Evolutionary conservation across 352 stramenopile genomes (phyloP), one percentile per base, ranked within the genome.

Genomic region (Globisporangium uncinulatum): DNA sequence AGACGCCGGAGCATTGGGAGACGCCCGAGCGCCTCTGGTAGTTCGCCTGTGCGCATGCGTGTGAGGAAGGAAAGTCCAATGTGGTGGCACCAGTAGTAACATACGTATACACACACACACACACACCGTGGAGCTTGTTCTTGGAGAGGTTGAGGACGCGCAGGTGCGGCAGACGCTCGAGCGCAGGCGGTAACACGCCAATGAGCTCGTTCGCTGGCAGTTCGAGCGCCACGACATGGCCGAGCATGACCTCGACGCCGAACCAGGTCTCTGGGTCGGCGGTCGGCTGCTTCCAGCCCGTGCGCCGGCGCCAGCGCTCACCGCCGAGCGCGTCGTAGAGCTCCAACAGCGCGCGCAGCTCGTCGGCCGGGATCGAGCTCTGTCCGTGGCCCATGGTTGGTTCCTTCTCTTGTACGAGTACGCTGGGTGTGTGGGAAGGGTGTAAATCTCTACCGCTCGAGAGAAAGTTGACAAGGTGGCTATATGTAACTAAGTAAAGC

Each of bases 211-310:
- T 92, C 15, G 80, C 79, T 2, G 80, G 76, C 34, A 93, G 62
- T 56, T 87, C 78, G 13, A 93, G 69, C n/a, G 80, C 71, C 41
- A 85, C 74, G 15, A 93, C 83, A 62, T 93, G 83, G 46, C 83
- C 83, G 64, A 76, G 65, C 29, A 66, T 53, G 42, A 93, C 81
- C 48, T 88, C 66, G 47, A 93, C 81, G 60, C 83, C 83, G 62
- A 87, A 88, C 83, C 83, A 93, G 19, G 73, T 79, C 72, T 93
- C 79, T 4, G 80, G 79, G 52, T 91, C 79, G n/a, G 71, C 43
- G 29, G 78, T 83, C 37, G 74, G 70, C 71, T 87, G 74, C 61
- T 84, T 86, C 83, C 83, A 93, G 46, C 80, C 83, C 61, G 89
- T 73, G 45, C 79, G 76, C 11, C 83, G 79, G 13, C 80, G 80